phyloP scores from a whole-genome alignment of 495 filamentous ascomycete species.

The Jackrogersella multiformis region DNA sequence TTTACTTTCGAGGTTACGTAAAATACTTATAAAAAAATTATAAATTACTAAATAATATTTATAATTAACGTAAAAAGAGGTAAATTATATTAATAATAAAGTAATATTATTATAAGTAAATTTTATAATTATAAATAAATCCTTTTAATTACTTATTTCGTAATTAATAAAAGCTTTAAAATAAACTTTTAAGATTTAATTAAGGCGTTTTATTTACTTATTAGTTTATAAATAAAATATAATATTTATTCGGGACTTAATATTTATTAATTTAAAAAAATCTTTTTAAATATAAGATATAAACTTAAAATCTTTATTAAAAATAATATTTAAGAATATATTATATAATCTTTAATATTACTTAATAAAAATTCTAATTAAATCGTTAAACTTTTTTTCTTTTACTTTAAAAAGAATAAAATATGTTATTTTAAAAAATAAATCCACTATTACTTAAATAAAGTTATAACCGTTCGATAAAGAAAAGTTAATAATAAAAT shows the following conservation, averaged over 20 bases:
- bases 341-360: not conserved
- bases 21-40: too few relatives aligned
- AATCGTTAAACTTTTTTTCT: too few relatives aligned
- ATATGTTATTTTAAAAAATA: not conserved
- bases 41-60: too few relatives aligned
- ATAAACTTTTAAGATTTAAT: not conserved
- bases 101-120: not conserved
- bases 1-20: too few relatives aligned
- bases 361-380: not conserved
- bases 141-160: not conserved
- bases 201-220: not conserved
- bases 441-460: not conserved
- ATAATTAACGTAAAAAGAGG: too few relatives aligned
- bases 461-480: not conserved
- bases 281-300: not conserved
- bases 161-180: not conserved
- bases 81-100: too few relatives aligned
- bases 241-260: not conserved
- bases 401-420: too few relatives aligned
- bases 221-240: not conserved
- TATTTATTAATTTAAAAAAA: not conserved
- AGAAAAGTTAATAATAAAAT: not conserved
- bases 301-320: not conserved
- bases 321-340: not conserved
- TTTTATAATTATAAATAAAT: not conserved